Evolutionary conservation across 306 rosid species (phyloP).

Genomic region (Cucurbita moschata): DNA sequence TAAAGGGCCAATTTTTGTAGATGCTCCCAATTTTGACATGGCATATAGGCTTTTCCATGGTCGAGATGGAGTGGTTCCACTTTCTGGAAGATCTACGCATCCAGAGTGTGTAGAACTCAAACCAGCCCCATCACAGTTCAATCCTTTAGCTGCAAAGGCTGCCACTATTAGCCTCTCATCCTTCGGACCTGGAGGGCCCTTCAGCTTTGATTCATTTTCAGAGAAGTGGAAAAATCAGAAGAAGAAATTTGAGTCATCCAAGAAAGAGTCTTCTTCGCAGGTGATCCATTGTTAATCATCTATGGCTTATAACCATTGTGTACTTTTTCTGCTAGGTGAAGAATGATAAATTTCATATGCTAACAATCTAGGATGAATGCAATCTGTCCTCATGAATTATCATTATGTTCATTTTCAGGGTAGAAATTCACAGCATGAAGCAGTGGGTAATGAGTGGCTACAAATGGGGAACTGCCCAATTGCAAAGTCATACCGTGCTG

Average conservation of each 20-base stretch:
- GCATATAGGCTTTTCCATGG: slow-evolving; percentile 97
- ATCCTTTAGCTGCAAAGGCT: slow-evolving; percentile 95
- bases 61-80: slow-evolving; percentile 86
- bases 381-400: not conserved
- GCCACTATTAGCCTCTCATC: slow-evolving; percentile 95
- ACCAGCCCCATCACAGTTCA: slow-evolving; percentile 44
- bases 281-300: slow-evolving; percentile 10
- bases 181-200: slow-evolving; percentile 84
- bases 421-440: slow-evolving; percentile 64
- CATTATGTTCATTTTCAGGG: slow-evolving; percentile 35
- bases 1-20: slow-evolving; percentile 97
- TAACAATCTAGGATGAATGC: not conserved
- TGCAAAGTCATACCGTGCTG: slow-evolving; percentile 89
- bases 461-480: slow-evolving; percentile 80
- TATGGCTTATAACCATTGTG: not conserved
- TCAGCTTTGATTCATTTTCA: slow-evolving; percentile 67
- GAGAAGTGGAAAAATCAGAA: slow-evolving; percentile 69
- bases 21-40: slow-evolving; percentile 89
- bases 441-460: slow-evolving; percentile 73
- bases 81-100: slow-evolving; percentile 47
- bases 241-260: slow-evolving; percentile 57
- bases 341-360: not conserved
- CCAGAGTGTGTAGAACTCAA: slow-evolving; percentile 33
- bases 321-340: not conserved
- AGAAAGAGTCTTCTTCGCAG: slow-evolving; percentile 61